phyloP scores from a whole-genome alignment of 371 early-diverging fungal genomes.

The Actinomucor elegans region DNA sequence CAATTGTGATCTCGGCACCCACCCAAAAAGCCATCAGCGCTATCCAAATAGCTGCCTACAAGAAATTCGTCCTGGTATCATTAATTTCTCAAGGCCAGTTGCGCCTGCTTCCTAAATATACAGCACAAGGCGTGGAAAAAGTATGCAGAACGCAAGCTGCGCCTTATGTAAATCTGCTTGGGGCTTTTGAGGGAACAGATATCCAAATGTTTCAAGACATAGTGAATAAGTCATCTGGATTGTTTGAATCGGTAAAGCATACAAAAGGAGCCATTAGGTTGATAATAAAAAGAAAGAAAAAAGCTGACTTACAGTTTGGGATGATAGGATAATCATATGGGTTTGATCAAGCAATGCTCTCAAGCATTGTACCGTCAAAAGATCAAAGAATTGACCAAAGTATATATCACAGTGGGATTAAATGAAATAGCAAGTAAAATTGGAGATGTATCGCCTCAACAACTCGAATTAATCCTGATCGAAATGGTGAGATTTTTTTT shows the following conservation, averaged over 20 bases:
- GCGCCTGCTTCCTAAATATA: slow-evolving; percentile 62
- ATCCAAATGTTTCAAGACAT: slow-evolving; percentile 32
- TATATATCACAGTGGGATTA: slow-evolving; percentile 75
- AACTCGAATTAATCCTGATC: slow-evolving; percentile 47
- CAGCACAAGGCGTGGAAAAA: slow-evolving; percentile 51
- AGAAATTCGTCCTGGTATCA: slow-evolving; percentile 65
- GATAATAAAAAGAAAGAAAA: too few relatives aligned
- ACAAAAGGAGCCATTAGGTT: too few relatives aligned
- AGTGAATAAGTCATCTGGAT: slow-evolving; percentile 23
- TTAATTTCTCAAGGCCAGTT: slow-evolving; percentile 61
- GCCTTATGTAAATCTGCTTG: slow-evolving; percentile 58
- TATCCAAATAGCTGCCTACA: slow-evolving; percentile 81
- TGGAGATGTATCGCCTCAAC: slow-evolving; percentile 22
- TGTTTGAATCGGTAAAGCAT: slow-evolving; percentile 28
- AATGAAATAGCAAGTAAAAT: slow-evolving; percentile 64
- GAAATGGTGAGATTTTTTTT: slow-evolving; percentile 52
- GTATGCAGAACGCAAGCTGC: slow-evolving; percentile 41
- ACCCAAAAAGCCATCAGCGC: slow-evolving; percentile 58
- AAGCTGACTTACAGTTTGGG: too few relatives aligned
- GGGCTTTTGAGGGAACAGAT: slow-evolving; percentile 55
- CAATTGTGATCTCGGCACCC: slow-evolving; percentile 66
- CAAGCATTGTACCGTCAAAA: slow-evolving; percentile 55
- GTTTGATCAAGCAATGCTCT: slow-evolving; percentile 71
- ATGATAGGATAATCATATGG: slow-evolving; percentile 61
- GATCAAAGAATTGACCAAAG: slow-evolving; percentile 73